phyloP scores from a whole-genome alignment of 2,329 filamentous ascomycete species.

The Fusarium sp. region DNA sequence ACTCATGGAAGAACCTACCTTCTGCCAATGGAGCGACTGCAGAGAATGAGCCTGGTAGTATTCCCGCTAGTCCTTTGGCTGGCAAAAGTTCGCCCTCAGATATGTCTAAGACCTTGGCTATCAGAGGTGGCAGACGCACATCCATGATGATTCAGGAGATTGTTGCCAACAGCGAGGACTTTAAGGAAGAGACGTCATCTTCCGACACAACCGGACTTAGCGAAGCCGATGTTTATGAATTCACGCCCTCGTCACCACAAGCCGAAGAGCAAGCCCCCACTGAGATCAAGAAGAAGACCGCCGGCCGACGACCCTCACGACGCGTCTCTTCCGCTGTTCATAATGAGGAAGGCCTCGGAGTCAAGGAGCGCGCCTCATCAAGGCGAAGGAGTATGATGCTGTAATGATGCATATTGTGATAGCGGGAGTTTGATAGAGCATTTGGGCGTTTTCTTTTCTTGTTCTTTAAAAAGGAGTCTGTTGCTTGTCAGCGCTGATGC shows the following conservation, averaged over 20 bases:
- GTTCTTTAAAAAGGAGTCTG: constrained; percentile 43
- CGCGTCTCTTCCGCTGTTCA: constrained; percentile 59
- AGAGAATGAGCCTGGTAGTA: constrained; percentile 41
- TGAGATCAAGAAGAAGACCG: constrained; percentile 45
- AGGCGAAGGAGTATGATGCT: constrained; percentile 74
- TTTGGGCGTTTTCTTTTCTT: constrained; percentile 46
- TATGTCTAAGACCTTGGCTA: constrained; percentile 54
- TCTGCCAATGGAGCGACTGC: constrained; percentile 13
- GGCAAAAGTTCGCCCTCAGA: constrained; percentile 55
- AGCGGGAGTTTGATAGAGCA: constrained; percentile 44
- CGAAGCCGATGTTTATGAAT: constrained; percentile 69
- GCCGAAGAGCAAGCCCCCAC: constrained; percentile 51
- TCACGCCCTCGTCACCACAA: constrained; percentile 64
- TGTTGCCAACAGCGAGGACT: constrained; percentile 26
- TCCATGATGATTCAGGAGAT: constrained; percentile 50
- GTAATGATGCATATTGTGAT: constrained; percentile 56
- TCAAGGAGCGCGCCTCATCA: constrained; percentile 54
- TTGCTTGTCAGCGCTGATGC: constrained; percentile 44
- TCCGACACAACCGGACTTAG: constrained; percentile 45
- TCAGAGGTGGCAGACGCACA: constrained; percentile 61
- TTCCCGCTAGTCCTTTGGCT: constrained; percentile 60
- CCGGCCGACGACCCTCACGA: constrained; percentile 56
- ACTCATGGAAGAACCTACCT: constrained; percentile 54
- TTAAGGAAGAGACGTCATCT: constrained; percentile 34
- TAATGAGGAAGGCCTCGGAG: constrained; percentile 54